Evolutionary conservation across 306 rosid species (phyloP).

Genomic region (Quercus engelmannii): DNA sequence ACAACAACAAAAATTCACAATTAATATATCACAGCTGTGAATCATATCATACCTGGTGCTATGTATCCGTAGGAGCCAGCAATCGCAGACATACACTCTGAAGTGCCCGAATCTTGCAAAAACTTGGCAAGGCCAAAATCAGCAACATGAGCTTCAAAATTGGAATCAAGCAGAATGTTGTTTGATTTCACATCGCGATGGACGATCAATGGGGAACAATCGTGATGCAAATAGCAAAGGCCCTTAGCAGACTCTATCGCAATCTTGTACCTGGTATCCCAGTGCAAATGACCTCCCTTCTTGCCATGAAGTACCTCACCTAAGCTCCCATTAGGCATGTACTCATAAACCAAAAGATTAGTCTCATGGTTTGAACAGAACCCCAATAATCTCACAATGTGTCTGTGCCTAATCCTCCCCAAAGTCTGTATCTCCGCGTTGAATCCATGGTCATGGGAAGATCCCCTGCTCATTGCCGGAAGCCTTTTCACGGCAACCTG

Average conservation of each 20-base stretch:
- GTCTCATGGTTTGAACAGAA: slow-evolving; percentile 96
- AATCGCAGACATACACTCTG: slow-evolving; percentile 98
- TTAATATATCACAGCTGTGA: slow-evolving; percentile 8
- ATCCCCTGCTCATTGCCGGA: slow-evolving; percentile 85
- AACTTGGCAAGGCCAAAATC: slow-evolving; percentile 99
- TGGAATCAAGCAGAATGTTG: slow-evolving; percentile 86
- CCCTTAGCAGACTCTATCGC: slow-evolving; percentile 97
- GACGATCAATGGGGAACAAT: slow-evolving; percentile 88
- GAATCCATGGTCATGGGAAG: slow-evolving; percentile 98
- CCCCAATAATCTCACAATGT: slow-evolving; percentile 84
- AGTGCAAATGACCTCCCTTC: slow-evolving; percentile 91
- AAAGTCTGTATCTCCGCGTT: slow-evolving; percentile 94
- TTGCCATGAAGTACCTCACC: slow-evolving; percentile 97
- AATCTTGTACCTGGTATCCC: slow-evolving; percentile 88
- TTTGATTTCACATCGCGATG: slow-evolving; percentile 95
- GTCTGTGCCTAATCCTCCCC: slow-evolving; percentile 89
- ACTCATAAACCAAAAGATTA: slow-evolving; percentile 89
- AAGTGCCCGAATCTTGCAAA: slow-evolving; percentile 95
- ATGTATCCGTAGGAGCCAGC: slow-evolving; percentile 99
- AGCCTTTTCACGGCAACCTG: slow-evolving; percentile 88
- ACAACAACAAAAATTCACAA: slow-evolving; percentile 6
- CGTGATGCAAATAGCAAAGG: slow-evolving; percentile 95
- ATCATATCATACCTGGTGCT: slow-evolving; percentile 73
- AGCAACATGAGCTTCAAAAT: slow-evolving; percentile 94
- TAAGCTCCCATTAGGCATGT: slow-evolving; percentile 97